Conservation (phyloP, 1,284 basidiomycete species). For the Cryptococcus depauperatus region DNA sequence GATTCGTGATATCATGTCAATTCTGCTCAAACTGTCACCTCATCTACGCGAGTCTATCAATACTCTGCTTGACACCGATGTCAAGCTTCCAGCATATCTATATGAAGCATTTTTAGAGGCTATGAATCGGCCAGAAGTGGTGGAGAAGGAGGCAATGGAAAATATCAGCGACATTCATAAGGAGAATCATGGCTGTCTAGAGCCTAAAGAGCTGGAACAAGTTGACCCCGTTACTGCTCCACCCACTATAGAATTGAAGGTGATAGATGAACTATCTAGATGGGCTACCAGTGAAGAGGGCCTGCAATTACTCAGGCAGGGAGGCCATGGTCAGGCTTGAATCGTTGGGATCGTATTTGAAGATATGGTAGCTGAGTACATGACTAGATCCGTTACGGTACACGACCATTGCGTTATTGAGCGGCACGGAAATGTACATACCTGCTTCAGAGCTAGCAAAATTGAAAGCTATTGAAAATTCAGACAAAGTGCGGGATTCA, state of each 20-base stretch:
- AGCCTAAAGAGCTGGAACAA: background rate
- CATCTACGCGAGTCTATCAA: conserved; percentile 28
- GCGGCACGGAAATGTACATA: conserved; percentile 36
- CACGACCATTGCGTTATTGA: conserved; percentile 27
- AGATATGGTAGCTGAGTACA: background rate
- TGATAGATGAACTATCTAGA: conserved; percentile 8
- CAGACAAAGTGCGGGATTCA: conserved; percentile 16
- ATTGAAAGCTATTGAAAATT: conserved; percentile 13
- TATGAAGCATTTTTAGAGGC: background rate
- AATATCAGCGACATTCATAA: background rate
- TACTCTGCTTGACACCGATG: conserved; percentile 12
- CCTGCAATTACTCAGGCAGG: background rate
- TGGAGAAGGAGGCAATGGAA: background rate
- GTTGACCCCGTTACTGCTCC: background rate
- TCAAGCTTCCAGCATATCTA: conserved; percentile 11
- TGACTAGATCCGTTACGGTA: conserved; percentile 22
- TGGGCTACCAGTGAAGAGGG: conserved; percentile 7
- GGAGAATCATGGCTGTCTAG: background rate
- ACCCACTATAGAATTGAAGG: conserved; percentile 7
- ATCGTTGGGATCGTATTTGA: background rate
- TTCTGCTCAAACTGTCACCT: conserved; percentile 28
- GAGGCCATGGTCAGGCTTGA: background rate
- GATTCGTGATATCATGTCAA: too few species aligned
- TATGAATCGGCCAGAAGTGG: too few species aligned
- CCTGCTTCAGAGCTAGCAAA: conserved; percentile 22